Conservation (phyloP, 2,329 filamentous ascomycete species). For the Byssoonygena ceratinophila region DNA sequence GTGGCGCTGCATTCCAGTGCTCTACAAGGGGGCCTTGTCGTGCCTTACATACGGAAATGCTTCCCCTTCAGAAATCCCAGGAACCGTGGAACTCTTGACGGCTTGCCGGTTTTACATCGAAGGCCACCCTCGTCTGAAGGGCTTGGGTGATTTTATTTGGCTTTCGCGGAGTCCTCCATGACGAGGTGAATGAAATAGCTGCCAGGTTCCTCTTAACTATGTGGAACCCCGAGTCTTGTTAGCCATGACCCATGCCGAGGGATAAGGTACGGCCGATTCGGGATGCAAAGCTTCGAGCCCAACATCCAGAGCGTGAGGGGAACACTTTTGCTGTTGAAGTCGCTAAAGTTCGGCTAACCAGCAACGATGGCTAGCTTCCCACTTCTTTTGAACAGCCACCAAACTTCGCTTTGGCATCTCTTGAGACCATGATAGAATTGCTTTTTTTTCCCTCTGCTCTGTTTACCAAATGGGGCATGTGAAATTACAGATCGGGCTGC, state of each 20-base stretch:
- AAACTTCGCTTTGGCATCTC: background rate
- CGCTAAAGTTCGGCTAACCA: conserved; percentile 5
- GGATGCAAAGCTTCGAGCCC: background rate
- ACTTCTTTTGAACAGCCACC: conserved; percentile 3
- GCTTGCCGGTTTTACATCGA: conserved; percentile 8
- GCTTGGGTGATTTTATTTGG: background rate
- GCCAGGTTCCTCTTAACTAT: background rate
- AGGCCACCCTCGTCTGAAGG: background rate
- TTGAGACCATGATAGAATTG: background rate
- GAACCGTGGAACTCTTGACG: conserved; percentile 1
- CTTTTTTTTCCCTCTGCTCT: too few species aligned
- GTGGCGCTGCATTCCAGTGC: conserved; percentile 4
- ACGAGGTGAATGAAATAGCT: background rate
- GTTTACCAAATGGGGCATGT: background rate
- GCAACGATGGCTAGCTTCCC: background rate
- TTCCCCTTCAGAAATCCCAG: background rate
- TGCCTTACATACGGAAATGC: conserved; percentile 11
- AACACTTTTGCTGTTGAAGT: background rate
- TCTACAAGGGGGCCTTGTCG: background rate
- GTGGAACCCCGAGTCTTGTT: background rate
- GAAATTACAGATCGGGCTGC: background rate
- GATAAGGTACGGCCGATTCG: background rate
- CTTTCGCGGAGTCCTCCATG: background rate
- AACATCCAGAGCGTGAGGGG: conserved; percentile 2
- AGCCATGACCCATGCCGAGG: background rate